A percentile compares a stretch with the other conserved stretches of the same genome.
phyloP scores from a whole-genome alignment of 306 rosid genomes.

The Begonia loranthoides region DNA sequence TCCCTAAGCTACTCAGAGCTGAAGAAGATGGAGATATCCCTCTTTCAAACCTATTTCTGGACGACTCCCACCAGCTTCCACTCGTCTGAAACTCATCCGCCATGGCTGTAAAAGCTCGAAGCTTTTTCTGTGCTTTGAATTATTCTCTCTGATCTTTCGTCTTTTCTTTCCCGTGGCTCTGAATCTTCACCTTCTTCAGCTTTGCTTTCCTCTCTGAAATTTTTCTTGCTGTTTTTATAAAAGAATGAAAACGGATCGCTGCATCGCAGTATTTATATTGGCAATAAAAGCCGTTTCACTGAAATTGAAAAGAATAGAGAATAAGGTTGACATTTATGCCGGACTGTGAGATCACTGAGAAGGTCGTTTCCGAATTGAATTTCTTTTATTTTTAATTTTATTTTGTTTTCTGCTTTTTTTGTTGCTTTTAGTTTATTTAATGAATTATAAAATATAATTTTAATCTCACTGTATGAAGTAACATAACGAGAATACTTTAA shows the following conservation, averaged over 20 bases:
- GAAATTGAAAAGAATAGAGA: conserved; percentile 20
- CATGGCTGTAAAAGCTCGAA: conserved; percentile 25
- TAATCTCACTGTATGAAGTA: no score
- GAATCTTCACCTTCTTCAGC: conserved; percentile 9
- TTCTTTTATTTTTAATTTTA: conserved; percentile 2
- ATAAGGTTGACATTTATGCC: conserved; percentile 53
- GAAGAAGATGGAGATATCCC: conserved; percentile 72
- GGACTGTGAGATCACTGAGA: conserved; percentile 38
- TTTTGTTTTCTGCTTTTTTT: background rate
- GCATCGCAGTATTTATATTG: conserved; percentile 61
- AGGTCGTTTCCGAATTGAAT: conserved; percentile 32
- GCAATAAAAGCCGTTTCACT: conserved; percentile 9
- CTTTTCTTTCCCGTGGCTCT: background rate
- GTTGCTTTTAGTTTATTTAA: no score
- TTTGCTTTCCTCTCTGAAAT: no score
- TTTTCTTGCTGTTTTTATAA: conserved; percentile 16
- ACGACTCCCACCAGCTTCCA: conserved; percentile 85
- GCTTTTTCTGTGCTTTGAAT: conserved; percentile 1
- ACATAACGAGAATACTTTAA: no score
- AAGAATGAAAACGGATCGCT: conserved; percentile 65
- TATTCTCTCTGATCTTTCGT: background rate
- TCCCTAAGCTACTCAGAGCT: conserved; percentile 35
- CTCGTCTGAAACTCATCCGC: conserved; percentile 75
- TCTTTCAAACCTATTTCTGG: conserved; percentile 46
- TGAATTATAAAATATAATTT: no score